Evolutionary conservation across 2,329 filamentous ascomycete genomes (phyloP).

Genomic region (Neofusicoccum cordaticola): DNA sequence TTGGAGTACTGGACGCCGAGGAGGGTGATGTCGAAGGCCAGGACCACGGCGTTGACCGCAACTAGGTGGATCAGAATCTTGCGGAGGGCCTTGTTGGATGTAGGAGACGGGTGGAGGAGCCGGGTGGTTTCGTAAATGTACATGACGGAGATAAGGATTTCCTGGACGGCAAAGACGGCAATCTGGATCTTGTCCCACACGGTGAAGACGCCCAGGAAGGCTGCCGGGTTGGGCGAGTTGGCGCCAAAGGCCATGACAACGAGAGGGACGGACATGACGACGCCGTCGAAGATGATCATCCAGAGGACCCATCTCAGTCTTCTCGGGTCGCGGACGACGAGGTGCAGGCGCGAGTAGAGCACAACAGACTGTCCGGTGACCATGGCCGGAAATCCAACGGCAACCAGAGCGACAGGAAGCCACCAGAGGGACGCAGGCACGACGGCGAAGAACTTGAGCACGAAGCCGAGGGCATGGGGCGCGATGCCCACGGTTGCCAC

Average conservation of each 20-base stretch:
- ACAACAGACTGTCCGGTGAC: slow-evolving; percentile 62
- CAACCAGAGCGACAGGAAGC: slow-evolving; percentile 42
- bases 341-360: slow-evolving; percentile 61
- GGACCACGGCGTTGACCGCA: slow-evolving; percentile 39
- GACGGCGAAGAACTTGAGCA: slow-evolving; percentile 44
- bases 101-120: background rate
- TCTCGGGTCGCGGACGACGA: slow-evolving; percentile 53
- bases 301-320: slow-evolving; percentile 50
- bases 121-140: slow-evolving; percentile 1
- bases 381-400: slow-evolving; percentile 58
- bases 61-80: slow-evolving; percentile 36
- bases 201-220: slow-evolving; percentile 36
- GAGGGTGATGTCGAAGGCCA: slow-evolving; percentile 38
- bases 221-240: slow-evolving; percentile 38
- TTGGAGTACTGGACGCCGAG: slow-evolving; percentile 39
- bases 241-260: slow-evolving; percentile 56
- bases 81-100: slow-evolving; percentile 20
- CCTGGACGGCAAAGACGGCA: slow-evolving; percentile 42
- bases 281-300: slow-evolving; percentile 57
- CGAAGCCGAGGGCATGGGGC: slow-evolving; percentile 48
- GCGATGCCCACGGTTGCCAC: slow-evolving; percentile 44
- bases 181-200: slow-evolving; percentile 48
- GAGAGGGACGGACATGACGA: slow-evolving; percentile 54
- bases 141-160: slow-evolving; percentile 27
- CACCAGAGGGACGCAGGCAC: background rate